Evolutionary conservation across 1,139 yeast species (phyloP).

Genomic region (Lodderomyces jiufengensis): DNA sequence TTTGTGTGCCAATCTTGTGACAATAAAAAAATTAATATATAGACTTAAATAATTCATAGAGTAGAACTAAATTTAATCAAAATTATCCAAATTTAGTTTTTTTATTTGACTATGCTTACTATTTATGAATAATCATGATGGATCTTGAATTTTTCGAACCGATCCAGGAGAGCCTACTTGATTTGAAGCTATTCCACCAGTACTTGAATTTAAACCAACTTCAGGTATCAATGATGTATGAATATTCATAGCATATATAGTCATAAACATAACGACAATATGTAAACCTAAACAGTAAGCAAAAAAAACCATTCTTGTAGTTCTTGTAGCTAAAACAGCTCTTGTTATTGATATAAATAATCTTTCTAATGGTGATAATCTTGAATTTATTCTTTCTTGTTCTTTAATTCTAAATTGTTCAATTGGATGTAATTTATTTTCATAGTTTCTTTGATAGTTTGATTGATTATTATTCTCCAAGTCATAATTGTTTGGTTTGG

Average conservation of each 20-base stretch:
- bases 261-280: conserved; percentile 63
- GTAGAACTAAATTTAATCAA: too few relatives aligned
- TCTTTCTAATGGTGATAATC: conserved; percentile 74
- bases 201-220: conserved; percentile 44
- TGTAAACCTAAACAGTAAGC: conserved; percentile 76
- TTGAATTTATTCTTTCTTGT: conserved; percentile 68
- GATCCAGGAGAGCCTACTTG: conserved; percentile 7
- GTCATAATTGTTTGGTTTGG: conserved; percentile 34
- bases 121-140: too few relatives aligned
- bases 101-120: background rate
- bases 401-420: conserved; percentile 80
- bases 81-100: too few relatives aligned
- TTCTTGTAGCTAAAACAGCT: conserved; percentile 67
- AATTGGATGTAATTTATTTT: conserved; percentile 76
- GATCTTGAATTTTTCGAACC: background rate
- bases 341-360: conserved; percentile 73
- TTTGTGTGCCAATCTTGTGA: too few relatives aligned
- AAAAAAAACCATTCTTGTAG: conserved; percentile 70
- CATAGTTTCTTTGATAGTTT: conserved; percentile 62
- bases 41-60: too few relatives aligned
- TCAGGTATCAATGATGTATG: conserved; percentile 49
- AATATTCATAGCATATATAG: conserved; percentile 53
- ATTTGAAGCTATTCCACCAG: conserved; percentile 33
- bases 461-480: conserved; percentile 44
- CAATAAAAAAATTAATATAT: too few relatives aligned